Evolutionary conservation across 2,329 filamentous ascomycete genomes (phyloP).

Genomic region (Xylaria sp.): DNA sequence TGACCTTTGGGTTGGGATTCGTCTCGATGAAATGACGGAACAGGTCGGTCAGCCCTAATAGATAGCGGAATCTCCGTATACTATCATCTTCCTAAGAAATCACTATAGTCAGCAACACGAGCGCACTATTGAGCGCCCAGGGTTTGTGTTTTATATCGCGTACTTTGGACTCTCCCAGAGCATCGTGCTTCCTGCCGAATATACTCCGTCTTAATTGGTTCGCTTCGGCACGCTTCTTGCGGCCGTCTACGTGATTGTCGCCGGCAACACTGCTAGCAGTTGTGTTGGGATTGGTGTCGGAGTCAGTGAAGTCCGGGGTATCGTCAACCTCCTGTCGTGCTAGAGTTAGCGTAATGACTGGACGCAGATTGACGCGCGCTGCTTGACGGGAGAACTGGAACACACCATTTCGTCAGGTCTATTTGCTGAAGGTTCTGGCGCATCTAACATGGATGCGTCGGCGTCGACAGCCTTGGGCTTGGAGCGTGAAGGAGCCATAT

Average conservation of each 20-base stretch:
- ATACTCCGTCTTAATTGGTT: conserved; percentile 90
- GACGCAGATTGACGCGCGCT: background rate
- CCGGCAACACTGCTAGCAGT: conserved; percentile 85
- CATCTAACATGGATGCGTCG: conserved; percentile 69
- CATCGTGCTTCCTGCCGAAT: conserved; percentile 93
- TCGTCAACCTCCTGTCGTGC: conserved; percentile 62
- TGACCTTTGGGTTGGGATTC: conserved; percentile 93
- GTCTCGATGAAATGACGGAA: conserved; percentile 99
- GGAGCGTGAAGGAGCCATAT: conserved; percentile 61
- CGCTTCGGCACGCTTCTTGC: conserved; percentile 84
- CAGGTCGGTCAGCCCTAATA: conserved; percentile 91
- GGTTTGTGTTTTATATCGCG: conserved; percentile 25
- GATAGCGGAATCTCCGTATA: conserved; percentile 90
- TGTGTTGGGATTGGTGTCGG: conserved; percentile 70
- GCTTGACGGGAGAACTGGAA: background rate
- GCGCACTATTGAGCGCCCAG: conserved; percentile 4
- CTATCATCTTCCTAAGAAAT: conserved; percentile 81
- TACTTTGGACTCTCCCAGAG: conserved; percentile 91
- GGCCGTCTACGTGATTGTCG: conserved; percentile 77
- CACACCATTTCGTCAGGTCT: conserved; percentile 57
- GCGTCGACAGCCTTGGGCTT: conserved; percentile 60
- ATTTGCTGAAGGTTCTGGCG: conserved; percentile 51
- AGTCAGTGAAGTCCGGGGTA: conserved; percentile 70
- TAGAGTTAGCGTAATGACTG: conserved; percentile 22
- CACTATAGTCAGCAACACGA: conserved; percentile 44